Percentiles rank a stretch among this genome's conserved stretches.
These are phyloP conservation scores for Pulveroboletus ravenelii DNA, from an alignment of 768 basidiomycete species.

Conservation along the genomic window DNA sequence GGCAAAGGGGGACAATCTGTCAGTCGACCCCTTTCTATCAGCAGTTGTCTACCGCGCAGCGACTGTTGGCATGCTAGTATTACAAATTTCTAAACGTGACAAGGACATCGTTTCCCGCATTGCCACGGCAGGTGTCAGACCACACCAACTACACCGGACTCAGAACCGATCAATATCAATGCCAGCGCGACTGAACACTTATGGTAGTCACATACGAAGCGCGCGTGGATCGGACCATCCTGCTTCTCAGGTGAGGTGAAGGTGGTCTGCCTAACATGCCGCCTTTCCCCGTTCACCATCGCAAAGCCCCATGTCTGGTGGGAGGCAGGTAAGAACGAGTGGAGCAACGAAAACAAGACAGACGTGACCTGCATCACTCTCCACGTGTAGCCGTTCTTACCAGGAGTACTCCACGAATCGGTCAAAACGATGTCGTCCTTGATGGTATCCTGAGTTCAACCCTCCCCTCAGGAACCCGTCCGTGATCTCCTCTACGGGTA, in stretches of 20 bases:
- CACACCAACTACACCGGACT: constrained; percentile 15
- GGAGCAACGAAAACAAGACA: constrained; percentile 3
- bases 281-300: constrained; percentile 51
- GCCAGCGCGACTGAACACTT: constrained; percentile 22
- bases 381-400: constrained; percentile 58
- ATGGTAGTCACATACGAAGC: constrained; percentile 70
- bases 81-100: no score
- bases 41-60: no score
- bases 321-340: neutral
- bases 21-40: constrained; percentile 2
- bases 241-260: constrained; percentile 60
- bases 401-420: constrained; percentile 52
- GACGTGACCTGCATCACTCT: constrained; percentile 52
- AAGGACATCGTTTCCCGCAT: neutral
- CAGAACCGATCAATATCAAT: constrained; percentile 4
- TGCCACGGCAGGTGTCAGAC: constrained; percentile 2
- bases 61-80: no score
- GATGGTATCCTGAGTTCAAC: constrained; percentile 39
- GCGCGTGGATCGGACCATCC: constrained; percentile 44
- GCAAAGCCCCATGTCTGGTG: constrained; percentile 60
- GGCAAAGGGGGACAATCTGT: no score
- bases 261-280: constrained; percentile 55
- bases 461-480: constrained; percentile 40
- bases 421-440: constrained; percentile 33
- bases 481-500: constrained; percentile 43